Conservation (phyloP, 208 protist species). For the Wallacemonas sp. region DNA sequence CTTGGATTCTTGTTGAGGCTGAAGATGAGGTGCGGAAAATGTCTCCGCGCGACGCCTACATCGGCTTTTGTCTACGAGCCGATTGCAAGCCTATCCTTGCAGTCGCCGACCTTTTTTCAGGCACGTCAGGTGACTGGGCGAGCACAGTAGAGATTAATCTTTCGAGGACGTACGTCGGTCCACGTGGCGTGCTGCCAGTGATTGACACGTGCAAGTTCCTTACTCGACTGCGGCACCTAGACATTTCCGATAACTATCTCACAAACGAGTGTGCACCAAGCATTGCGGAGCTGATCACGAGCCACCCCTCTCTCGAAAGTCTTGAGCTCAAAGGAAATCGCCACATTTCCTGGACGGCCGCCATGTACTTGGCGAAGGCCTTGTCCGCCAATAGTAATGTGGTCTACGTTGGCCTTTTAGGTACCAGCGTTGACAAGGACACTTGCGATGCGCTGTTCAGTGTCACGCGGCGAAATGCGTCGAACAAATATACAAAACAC, state of each 20-base stretch:
- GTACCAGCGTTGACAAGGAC: constrained; percentile 32
- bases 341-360: constrained; percentile 77
- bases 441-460: constrained; percentile 46
- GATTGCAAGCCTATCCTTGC: constrained; percentile 39
- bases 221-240: constrained; percentile 35
- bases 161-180: constrained; percentile 65
- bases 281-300: constrained; percentile 53
- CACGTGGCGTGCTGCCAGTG: constrained; percentile 45
- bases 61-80: constrained; percentile 32
- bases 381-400: constrained; percentile 52
- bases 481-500: constrained; percentile 23
- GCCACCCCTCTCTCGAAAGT: constrained; percentile 52
- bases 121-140: constrained; percentile 39
- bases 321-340: constrained; percentile 68
- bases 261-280: constrained; percentile 65
- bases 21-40: constrained; percentile 11
- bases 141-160: constrained; percentile 49
- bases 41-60: constrained; percentile 56
- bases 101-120: constrained; percentile 50
- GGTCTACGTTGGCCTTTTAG: constrained; percentile 49
- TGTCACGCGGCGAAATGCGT: constrained; percentile 62
- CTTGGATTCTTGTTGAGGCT: background rate
- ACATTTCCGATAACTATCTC: constrained; percentile 71
- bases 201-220: constrained; percentile 67
- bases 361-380: constrained; percentile 65